These are phyloP conservation scores for Gracilaria domingensis DNA, from an alignment of 23 red algal genomes.

Conservation along the genomic window DNA sequence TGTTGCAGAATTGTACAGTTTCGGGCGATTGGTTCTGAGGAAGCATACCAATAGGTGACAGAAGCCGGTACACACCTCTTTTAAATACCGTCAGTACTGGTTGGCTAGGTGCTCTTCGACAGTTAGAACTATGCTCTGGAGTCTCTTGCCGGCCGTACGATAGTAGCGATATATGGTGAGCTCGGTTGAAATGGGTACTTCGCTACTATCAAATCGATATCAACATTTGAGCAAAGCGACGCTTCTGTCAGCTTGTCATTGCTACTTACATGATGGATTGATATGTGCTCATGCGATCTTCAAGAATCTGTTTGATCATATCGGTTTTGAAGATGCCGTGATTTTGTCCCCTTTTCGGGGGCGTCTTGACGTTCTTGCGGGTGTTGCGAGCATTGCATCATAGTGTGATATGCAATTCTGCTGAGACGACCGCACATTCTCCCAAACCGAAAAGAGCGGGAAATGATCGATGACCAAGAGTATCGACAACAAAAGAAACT, in stretches of 20 bases:
- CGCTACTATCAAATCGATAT: conserved; percentile 3
- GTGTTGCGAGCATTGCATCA: neutral
- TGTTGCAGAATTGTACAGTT: neutral
- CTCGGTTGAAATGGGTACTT: neutral
- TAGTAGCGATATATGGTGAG: conserved; percentile 12
- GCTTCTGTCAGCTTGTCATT: neutral
- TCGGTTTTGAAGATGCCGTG: neutral
- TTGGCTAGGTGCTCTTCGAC: neutral
- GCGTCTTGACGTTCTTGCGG: neutral
- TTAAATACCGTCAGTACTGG: neutral
- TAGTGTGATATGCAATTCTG: neutral
- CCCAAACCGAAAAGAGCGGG: neutral
- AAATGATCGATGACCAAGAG: neutral
- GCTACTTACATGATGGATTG: neutral
- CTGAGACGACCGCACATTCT: neutral
- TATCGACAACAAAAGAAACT: neutral
- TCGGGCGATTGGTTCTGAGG: neutral
- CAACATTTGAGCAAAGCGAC: neutral
- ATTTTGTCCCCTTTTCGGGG: neutral
- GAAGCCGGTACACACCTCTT: neutral
- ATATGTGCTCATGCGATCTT: neutral
- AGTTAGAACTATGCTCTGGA: neutral
- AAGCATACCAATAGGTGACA: too few species aligned
- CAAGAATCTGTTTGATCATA: neutral
- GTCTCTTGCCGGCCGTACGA: neutral